These are phyloP conservation scores for Aethionema arabicum DNA, from an alignment of 345 rosid species.

Conservation along the genomic window DNA sequence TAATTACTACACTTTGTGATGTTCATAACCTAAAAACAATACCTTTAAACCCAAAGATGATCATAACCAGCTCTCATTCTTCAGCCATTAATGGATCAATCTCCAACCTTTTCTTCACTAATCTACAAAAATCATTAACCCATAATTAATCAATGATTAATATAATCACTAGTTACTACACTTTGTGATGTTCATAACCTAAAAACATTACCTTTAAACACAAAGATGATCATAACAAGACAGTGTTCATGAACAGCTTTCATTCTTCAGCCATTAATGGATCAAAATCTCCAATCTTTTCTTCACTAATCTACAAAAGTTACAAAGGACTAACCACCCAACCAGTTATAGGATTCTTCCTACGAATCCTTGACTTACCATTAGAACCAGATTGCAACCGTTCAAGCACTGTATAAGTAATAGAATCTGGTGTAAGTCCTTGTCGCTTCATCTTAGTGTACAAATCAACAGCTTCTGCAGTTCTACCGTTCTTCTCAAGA, in stretches of 20 bases:
- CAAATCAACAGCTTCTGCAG: conserved; percentile 80
- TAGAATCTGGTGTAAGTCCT: conserved; percentile 80
- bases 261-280: no score
- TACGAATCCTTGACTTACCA: conserved; percentile 60
- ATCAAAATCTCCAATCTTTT: not conserved
- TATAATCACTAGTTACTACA: no score
- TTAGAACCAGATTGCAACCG: conserved; percentile 74
- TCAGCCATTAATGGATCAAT: no score
- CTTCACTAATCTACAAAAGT: not conserved
- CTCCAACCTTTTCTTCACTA: not conserved
- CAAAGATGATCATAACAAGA: no score
- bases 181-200: no score
- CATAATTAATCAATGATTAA: no score
- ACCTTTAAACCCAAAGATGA: no score
- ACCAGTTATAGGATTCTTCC: conserved; percentile 84
- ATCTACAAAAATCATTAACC: not conserved
- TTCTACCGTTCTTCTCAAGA: conserved; percentile 77
- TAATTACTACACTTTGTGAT: no score
- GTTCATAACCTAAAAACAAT: no score
- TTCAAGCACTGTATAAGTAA: conserved; percentile 73
- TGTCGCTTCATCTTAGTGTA: conserved; percentile 73
- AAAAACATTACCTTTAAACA: no score
- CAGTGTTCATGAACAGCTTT: no score
- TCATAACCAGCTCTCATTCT: no score
- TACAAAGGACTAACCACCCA: conserved; percentile 82